These are phyloP conservation scores for Delphinella strobiligena DNA, from an alignment of 2,329 filamentous ascomycete genomes.

Conservation along the genomic window DNA sequence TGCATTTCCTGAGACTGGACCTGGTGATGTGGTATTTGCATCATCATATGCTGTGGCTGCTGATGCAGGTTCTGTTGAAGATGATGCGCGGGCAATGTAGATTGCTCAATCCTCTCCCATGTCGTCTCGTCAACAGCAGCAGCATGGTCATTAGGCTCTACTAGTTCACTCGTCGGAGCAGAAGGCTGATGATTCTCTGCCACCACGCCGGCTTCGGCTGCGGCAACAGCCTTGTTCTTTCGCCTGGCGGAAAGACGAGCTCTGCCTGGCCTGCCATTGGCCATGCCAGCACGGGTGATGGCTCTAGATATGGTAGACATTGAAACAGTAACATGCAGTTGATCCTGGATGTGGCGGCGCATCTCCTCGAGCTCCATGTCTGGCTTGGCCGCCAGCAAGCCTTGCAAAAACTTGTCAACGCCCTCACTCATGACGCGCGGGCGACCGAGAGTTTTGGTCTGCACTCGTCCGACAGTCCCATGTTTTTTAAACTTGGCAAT, in stretches of 20 bases:
- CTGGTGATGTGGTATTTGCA: constrained; percentile 3
- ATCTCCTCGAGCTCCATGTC: constrained; percentile 10
- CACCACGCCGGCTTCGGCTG: background rate
- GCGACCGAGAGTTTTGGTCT: constrained; percentile 8
- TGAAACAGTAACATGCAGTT: constrained; percentile 5
- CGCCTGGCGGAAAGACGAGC: background rate
- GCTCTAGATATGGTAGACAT: constrained; percentile 9
- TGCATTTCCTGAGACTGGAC: background rate
- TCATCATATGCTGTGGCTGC: background rate
- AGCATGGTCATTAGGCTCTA: background rate
- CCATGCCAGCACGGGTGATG: constrained; percentile 5
- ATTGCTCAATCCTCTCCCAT: background rate
- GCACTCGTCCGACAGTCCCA: constrained; percentile 8
- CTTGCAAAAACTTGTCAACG: constrained; percentile 8
- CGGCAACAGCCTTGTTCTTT: background rate
- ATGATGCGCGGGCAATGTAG: constrained; percentile 1
- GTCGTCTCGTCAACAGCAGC: background rate
- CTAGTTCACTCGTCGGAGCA: background rate
- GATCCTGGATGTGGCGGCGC: constrained; percentile 6
- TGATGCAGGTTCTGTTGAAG: constrained; percentile 1
- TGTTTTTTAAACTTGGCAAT: constrained; percentile 9
- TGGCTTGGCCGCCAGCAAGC: constrained; percentile 8
- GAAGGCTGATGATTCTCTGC: background rate
- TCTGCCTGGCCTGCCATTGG: background rate
- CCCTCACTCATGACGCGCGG: constrained; percentile 7